phyloP scores from a whole-genome alignment of 306 rosid species.

The Sophora flavescens region DNA sequence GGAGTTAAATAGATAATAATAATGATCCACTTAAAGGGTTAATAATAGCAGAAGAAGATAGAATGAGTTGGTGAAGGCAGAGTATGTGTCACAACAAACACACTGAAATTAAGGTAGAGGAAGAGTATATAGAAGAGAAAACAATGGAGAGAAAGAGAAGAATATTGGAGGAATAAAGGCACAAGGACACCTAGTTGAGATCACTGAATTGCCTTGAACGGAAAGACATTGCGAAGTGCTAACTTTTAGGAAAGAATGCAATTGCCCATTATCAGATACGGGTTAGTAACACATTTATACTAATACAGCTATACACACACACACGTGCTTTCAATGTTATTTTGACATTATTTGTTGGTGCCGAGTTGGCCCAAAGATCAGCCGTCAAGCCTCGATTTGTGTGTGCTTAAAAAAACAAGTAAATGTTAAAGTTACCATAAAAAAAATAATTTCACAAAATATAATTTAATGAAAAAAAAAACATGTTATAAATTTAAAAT shows the following conservation, averaged over 20 bases:
- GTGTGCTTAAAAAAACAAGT: too few relatives aligned
- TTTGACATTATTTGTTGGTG: too few relatives aligned
- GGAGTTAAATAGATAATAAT: neutral
- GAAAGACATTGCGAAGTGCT: conserved; percentile 31
- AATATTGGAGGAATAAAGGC: neutral
- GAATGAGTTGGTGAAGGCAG: neutral
- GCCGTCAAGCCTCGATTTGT: too few relatives aligned
- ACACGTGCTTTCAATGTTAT: neutral
- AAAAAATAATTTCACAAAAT: too few relatives aligned
- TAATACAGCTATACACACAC: too few relatives aligned
- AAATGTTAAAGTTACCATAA: too few relatives aligned
- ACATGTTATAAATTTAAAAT: too few relatives aligned
- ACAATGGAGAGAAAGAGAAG: neutral
- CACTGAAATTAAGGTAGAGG: neutral
- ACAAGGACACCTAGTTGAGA: neutral
- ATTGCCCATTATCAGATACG: neutral
- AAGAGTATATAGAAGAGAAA: neutral
- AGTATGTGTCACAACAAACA: neutral
- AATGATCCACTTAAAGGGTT: neutral
- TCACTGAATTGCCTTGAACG: neutral
- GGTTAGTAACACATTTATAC: neutral
- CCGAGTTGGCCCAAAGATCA: too few relatives aligned
- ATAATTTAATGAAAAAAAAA: too few relatives aligned
- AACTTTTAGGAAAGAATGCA: neutral
- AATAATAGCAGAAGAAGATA: neutral